Evolutionary conservation across 2,329 filamentous ascomycete genomes (phyloP).

Genomic region (Knoxdaviesia proteae): DNA sequence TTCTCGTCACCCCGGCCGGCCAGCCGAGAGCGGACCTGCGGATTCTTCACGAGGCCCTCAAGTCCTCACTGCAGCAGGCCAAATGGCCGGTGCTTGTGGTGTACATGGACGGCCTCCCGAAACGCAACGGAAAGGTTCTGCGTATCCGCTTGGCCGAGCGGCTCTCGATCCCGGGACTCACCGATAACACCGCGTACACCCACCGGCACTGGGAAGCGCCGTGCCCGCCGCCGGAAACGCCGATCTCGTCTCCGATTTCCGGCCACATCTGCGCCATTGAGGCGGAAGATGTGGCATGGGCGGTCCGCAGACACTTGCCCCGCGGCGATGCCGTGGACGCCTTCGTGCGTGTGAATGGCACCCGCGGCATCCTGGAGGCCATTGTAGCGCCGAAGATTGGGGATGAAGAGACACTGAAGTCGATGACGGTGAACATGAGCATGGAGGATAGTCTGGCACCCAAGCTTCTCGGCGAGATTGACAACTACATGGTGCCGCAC

Average conservation of each 20-base stretch:
- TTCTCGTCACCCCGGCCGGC: slow-evolving; percentile 24
- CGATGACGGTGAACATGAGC: not conserved
- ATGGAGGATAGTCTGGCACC: slow-evolving; percentile 3
- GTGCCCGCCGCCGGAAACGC: slow-evolving; percentile 26
- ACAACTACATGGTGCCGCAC: slow-evolving; percentile 18
- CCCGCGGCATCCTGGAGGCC: not conserved
- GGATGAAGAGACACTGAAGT: too few species aligned
- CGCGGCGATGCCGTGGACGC: too few species aligned
- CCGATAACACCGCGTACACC: slow-evolving; percentile 20
- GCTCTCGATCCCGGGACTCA: slow-evolving; percentile 20
- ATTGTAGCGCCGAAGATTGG: not conserved
- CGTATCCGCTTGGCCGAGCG: slow-evolving; percentile 29
- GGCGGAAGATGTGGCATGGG: too few species aligned
- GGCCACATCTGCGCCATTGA: slow-evolving; percentile 10
- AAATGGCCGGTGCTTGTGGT: slow-evolving; percentile 30
- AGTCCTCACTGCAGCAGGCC: slow-evolving; percentile 24
- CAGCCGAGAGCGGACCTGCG: slow-evolving; percentile 24
- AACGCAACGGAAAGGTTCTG: slow-evolving; percentile 35
- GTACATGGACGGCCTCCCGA: slow-evolving; percentile 34
- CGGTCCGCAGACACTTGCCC: too few species aligned
- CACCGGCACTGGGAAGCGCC: slow-evolving; percentile 26
- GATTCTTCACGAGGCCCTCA: slow-evolving; percentile 23
- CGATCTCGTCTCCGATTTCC: slow-evolving; percentile 19
- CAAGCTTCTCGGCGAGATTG: slow-evolving; percentile 2
- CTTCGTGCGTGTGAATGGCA: too few species aligned